These are phyloP conservation scores for Cladosporium sphaerospermum DNA, from an alignment of 2,329 filamentous ascomycete species.

Conservation along the genomic window DNA sequence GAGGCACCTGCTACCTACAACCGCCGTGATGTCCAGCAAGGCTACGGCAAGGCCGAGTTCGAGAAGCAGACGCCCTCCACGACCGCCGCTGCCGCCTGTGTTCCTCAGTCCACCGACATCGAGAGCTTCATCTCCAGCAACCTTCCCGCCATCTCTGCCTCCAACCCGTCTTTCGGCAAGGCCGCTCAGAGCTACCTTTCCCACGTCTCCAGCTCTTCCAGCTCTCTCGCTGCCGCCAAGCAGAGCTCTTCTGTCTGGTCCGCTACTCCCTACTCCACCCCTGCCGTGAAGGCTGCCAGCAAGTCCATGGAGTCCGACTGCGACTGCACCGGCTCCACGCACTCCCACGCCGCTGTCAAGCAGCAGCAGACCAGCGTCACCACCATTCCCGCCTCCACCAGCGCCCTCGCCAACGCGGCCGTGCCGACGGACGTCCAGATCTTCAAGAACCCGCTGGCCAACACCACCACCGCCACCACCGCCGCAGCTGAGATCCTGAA, in stretches of 20 bases:
- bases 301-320: background rate
- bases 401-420: background rate
- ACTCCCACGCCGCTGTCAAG: background rate
- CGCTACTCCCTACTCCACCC: background rate
- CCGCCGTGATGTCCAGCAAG: background rate
- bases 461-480: background rate
- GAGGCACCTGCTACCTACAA: background rate
- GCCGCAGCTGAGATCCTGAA: background rate
- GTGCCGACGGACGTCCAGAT: background rate
- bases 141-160: background rate
- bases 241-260: conserved; percentile 2
- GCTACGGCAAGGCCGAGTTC: conserved; percentile 9
- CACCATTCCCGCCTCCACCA: background rate
- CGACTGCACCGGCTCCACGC: background rate
- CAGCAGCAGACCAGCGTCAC: background rate
- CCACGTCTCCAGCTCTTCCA: background rate
- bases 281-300: background rate
- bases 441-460: conserved; percentile 2
- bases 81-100: background rate
- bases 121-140: background rate
- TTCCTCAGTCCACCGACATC: background rate
- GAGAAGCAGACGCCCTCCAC: background rate
- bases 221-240: background rate
- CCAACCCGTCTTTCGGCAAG: background rate
- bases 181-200: conserved; percentile 1